Conservation (phyloP, 371 early-diverging fungal genomes). For the Mortierella sp. region DNA sequence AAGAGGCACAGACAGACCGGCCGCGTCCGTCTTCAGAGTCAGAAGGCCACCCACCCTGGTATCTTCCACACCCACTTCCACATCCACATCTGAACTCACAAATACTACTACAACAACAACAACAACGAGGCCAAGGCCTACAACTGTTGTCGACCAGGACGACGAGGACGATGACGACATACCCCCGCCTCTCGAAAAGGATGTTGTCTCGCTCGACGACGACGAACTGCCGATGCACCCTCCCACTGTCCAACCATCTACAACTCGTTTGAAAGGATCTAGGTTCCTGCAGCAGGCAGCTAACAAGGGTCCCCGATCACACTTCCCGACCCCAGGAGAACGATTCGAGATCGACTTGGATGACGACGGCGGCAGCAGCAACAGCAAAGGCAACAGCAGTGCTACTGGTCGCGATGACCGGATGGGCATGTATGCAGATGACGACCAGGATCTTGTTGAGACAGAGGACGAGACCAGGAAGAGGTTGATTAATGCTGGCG, state of each 20-base stretch:
- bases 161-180: conserved; percentile 45
- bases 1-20: conserved; percentile 58
- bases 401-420: neutral
- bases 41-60: conserved; percentile 38
- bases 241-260: conserved; percentile 24
- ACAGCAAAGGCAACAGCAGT: neutral
- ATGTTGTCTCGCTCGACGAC: conserved; percentile 40
- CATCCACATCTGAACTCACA: neutral
- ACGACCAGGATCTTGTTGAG: conserved; percentile 24
- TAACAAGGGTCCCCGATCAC: conserved; percentile 50
- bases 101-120: conserved; percentile 35
- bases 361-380: conserved; percentile 16
- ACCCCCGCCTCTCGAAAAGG: conserved; percentile 55
- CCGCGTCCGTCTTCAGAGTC: conserved; percentile 65
- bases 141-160: conserved; percentile 38
- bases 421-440: neutral
- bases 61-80: neutral
- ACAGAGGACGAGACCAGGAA: conserved; percentile 48
- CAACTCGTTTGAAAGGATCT: conserved; percentile 27
- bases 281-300: conserved; percentile 44
- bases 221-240: conserved; percentile 54
- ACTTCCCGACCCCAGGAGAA: conserved; percentile 40
- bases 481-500: conserved; percentile 28
- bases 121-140: conserved; percentile 28
- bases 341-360: conserved; percentile 50